Evolutionary conservation across 108 stramenopile species (phyloP), one percentile per base, ranked within the genome.

Genomic region (Schizochytrium sp.): DNA sequence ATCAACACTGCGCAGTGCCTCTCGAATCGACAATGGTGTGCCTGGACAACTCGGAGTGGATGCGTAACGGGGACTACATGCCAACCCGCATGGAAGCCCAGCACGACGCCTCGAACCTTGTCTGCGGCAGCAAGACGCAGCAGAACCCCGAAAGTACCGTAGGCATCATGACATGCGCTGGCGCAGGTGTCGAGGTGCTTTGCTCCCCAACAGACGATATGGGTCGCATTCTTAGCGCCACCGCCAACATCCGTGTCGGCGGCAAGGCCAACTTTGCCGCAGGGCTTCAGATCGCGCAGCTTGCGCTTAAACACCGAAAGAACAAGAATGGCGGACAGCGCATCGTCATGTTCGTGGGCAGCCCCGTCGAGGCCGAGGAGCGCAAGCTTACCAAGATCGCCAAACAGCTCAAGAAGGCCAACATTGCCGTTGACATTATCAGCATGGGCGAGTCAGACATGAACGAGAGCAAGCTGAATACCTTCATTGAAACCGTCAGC

Each of bases 1-100:
- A 34, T 34, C 2, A 34, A 34, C 34, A 34, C 55, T 16, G 55
- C 63, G 63, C 63, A 69, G 63, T 98, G 97, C 97, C 96, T 45
- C 95, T 99, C 89, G 98, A 99, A 93, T 95, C 95, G 43, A 97
- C 97, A 89, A 98, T 99, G 96, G 96, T 99, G 90, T 95, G 98
- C 76, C 92, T 99, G 90, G 99, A 99, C 93, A 98, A 96, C 91
- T 97, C 97, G 88, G 97, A 99, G 91, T 97, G 94, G 92, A 98
- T 98, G 97, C 92, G 99, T 58, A 99, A 99, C 91, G 98, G 98
- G 21, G 99, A 99, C 90, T 99, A 97, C 95, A 91, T 96, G 60
- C 99, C 99, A 25, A 96, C 97, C n/a, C 97, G 99, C 44, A 92
- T 98, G 91, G 97, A 98, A 88, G 97, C 98, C 34, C 98, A 98